A percentile compares a stretch with the other conserved stretches of the same genome.
Evolutionary conservation across 2,329 filamentous ascomycete species (phyloP).

Genomic region (Stromatinia cepivora): DNA sequence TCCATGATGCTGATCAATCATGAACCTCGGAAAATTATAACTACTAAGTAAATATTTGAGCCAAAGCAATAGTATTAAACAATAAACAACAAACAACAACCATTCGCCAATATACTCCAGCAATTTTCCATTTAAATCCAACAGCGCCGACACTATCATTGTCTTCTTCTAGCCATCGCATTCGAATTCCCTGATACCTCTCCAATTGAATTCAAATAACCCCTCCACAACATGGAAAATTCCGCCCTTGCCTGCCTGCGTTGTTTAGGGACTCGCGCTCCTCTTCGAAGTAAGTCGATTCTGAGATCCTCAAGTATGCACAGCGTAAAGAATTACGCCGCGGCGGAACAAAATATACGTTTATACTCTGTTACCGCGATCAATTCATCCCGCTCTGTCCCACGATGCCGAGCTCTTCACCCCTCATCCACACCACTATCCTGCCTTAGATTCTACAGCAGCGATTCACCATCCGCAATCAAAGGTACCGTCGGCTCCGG

Average conservation of each 20-base stretch:
- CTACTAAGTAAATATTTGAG: not conserved
- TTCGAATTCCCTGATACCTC: not conserved
- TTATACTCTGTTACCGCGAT: not conserved
- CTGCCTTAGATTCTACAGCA: slow-evolving; percentile 11
- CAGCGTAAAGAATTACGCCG: not conserved
- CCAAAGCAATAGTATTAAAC: not conserved
- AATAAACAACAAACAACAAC: not conserved
- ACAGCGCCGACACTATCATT: no score
- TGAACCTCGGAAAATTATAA: slow-evolving; percentile 4
- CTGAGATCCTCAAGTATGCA: not conserved
- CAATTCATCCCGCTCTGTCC: not conserved
- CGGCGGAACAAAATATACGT: not conserved
- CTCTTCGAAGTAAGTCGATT: not conserved
- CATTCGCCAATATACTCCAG: not conserved
- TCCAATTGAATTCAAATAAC: not conserved
- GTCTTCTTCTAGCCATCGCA: not conserved
- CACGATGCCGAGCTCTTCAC: not conserved
- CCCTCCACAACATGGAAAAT: slow-evolving; percentile 18
- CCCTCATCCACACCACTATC: slow-evolving; percentile 8
- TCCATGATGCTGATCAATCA: slow-evolving; percentile 9
- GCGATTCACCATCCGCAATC: slow-evolving; percentile 11
- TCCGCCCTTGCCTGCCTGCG: slow-evolving; percentile 3
- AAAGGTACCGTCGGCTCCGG: not conserved
- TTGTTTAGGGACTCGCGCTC: slow-evolving; percentile 6
- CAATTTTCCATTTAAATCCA: not conserved